Base-by-base conservation (phyloP, 2,329 filamentous ascomycete species). In the Penicillium psychrosexuale region DNA sequence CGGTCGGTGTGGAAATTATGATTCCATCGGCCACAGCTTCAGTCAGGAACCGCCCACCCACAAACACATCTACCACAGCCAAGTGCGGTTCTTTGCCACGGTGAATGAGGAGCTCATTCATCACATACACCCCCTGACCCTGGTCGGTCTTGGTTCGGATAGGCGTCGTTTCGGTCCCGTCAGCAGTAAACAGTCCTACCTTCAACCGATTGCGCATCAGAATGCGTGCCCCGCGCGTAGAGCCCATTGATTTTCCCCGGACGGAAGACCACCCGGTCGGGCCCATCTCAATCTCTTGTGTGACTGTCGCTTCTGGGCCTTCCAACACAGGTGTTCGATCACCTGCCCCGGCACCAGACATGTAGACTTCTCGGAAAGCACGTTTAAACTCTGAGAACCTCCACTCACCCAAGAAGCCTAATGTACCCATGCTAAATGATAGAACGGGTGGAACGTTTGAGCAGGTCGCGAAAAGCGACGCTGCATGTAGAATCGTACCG, bases 321-420 rank as follows among this genome's bases (percentile, higher is more conserved):
- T 79, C 61, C 75, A 78, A 64, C 24, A 73, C 62, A 12, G 67
- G 56, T 6, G 73, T 75, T 11, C 78, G 75, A 58, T 80, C 77
- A 12, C 80, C 77, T 30, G 75, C 77, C 24, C 75, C 73, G 24
- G 85, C 82, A 3, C 86, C 86, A 38, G 84, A 87, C 89, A 96
- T 95, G 76, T 95, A 97, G 50, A 94, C 90, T 69, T 97, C 90
- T 46, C 91, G 81, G 77, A 95, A 96, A 0, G 94, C 94, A 46
- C 90, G 83, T 75, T 96, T 96, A 76, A 95, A 90, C 66, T 97
- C 92, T 7, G 81, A 80, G 70, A 97, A 97, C 66, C 94, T 95
- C 92, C 93, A 99, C 74, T 97, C 93, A 15, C 93, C 92, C 8
- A 99, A 77, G 63, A 99, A 99, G 0, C 94, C 94, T 0, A 99